phyloP scores from a whole-genome alignment of 306 rosid species.

The Cyclanthera cordifolia region DNA sequence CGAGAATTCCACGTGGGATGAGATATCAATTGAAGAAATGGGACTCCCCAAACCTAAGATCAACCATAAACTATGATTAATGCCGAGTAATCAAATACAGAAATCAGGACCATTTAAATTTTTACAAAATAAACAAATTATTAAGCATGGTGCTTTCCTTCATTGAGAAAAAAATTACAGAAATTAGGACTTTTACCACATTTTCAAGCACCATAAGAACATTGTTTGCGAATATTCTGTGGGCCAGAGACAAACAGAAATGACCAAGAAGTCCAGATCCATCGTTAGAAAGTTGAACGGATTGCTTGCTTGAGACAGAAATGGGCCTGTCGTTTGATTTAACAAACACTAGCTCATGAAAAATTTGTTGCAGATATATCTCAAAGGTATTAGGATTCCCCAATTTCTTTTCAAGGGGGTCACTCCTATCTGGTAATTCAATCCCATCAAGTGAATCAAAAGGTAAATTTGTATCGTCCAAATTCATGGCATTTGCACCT shows the following conservation, averaged over 20 bases:
- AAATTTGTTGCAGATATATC: constrained; percentile 79
- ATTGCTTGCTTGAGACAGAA: constrained; percentile 28
- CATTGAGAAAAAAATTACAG: not conserved
- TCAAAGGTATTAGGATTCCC: constrained; percentile 55
- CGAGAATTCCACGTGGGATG: constrained; percentile 90
- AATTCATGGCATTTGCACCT: constrained; percentile 24
- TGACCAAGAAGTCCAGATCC: constrained; percentile 73
- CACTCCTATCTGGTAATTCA: constrained; percentile 36
- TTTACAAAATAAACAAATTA: not conserved
- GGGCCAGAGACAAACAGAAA: constrained; percentile 70
- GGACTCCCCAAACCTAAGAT: constrained; percentile 60
- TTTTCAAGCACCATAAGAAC: constrained; percentile 81
- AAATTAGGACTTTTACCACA: constrained; percentile 36
- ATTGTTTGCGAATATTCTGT: constrained; percentile 70
- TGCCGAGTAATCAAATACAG: constrained; percentile 14
- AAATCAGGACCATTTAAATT: not conserved
- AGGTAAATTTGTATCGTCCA: constrained; percentile 51
- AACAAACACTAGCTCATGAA: constrained; percentile 61
- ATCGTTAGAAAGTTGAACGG: constrained; percentile 48
- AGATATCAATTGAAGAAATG: constrained; percentile 59
- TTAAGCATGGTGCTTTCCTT: not conserved
- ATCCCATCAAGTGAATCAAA: constrained; percentile 63
- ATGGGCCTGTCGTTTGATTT: constrained; percentile 41
- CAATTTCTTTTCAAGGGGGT: constrained; percentile 28
- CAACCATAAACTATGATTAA: constrained; percentile 15